These are phyloP conservation scores for Monosporascus sp. DNA, from an alignment of 2,329 filamentous ascomycete genomes.

Conservation along the genomic window DNA sequence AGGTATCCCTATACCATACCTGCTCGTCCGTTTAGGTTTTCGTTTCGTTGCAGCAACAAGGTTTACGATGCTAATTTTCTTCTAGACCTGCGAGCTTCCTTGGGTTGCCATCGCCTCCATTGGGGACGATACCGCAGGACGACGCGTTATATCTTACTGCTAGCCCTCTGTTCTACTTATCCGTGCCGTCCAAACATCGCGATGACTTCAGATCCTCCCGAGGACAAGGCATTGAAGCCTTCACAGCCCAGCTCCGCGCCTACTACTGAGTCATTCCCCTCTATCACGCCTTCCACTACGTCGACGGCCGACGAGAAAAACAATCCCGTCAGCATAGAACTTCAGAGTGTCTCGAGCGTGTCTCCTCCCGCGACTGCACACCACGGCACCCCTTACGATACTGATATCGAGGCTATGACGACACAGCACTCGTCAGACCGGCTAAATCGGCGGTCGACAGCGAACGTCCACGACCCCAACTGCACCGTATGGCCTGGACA, in stretches of 20 bases:
- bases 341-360: conserved; percentile 31
- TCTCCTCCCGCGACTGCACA: conserved; percentile 40
- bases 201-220: conserved; percentile 3
- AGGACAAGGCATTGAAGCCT: conserved; percentile 3
- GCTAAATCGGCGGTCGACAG: conserved; percentile 22
- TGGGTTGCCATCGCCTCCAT: neutral
- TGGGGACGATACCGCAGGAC: neutral
- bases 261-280: conserved; percentile 12
- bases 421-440: conserved; percentile 33
- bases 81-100: neutral
- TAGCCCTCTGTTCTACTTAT: too few species aligned
- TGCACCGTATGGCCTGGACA: conserved; percentile 56
- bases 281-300: conserved; percentile 4
- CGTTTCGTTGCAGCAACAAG: neutral
- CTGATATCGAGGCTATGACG: conserved; percentile 51
- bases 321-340: conserved; percentile 21
- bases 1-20: too few species aligned
- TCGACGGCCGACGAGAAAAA: conserved; percentile 11
- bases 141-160: neutral
- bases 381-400: conserved; percentile 48
- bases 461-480: conserved; percentile 38
- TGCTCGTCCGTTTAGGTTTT: too few species aligned
- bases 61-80: neutral
- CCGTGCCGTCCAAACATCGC: too few species aligned
- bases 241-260: conserved; percentile 11